phyloP scores from a whole-genome alignment of 805 yeast species.

The Debaryomyces prosopidis region DNA sequence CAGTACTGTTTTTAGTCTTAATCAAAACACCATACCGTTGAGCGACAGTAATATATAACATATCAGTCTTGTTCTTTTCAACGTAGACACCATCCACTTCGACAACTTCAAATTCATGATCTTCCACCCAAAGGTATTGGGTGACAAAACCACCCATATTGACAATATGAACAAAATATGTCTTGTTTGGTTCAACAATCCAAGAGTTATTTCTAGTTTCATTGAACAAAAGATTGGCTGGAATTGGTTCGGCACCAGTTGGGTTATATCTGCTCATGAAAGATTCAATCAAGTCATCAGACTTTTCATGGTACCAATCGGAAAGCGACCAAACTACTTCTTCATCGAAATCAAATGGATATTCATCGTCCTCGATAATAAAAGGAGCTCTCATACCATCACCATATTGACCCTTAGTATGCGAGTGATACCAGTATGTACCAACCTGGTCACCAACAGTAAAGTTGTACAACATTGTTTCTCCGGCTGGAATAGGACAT shows the following conservation, averaged over 20 bases:
- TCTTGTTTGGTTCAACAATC: constrained; percentile 56
- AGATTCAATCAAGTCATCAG: constrained; percentile 43
- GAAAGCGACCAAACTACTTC: constrained; percentile 57
- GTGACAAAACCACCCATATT: constrained; percentile 75
- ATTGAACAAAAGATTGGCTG: constrained; percentile 64
- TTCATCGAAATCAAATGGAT: constrained; percentile 62
- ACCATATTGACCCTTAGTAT: constrained; percentile 84
- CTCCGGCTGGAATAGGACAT: constrained; percentile 87
- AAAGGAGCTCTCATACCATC: constrained; percentile 88
- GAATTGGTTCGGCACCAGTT: constrained; percentile 84
- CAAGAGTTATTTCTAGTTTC: constrained; percentile 61
- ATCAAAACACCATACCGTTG: constrained; percentile 77
- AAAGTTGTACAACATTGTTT: constrained; percentile 78
- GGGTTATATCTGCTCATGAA: constrained; percentile 72
- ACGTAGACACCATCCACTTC: constrained; percentile 55
- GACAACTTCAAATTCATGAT: constrained; percentile 40
- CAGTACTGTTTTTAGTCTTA: constrained; percentile 47
- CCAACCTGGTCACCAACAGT: constrained; percentile 84
- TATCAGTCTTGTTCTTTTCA: constrained; percentile 54
- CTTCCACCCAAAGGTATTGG: constrained; percentile 47
- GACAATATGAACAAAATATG: constrained; percentile 62
- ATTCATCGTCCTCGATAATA: constrained; percentile 61
- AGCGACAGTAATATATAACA: constrained; percentile 71
- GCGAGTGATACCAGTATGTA: constrained; percentile 97
- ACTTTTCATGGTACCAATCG: constrained; percentile 64